Evolutionary conservation across 1,284 basidiomycete genomes (phyloP), one percentile per base, ranked within the genome.

Genomic region (Neonothopanus nambi): DNA sequence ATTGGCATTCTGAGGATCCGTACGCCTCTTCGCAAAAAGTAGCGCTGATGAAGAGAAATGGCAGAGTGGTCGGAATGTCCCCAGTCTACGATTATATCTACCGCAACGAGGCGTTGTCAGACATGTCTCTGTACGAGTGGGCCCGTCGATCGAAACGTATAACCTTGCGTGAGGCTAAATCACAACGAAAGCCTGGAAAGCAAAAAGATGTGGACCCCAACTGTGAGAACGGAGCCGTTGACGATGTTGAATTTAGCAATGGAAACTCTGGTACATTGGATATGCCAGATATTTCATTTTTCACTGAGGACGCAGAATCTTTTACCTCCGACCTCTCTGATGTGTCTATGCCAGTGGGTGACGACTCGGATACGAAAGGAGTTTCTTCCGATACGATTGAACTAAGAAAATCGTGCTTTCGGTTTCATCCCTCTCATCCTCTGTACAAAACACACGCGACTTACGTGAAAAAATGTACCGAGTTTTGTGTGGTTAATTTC

Each of bases 81-180:
- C 30, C 40, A n/a, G 52, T 33, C 2, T 33, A 33, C 30, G 30
- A 33, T 33, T 64, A 65, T 42, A 57, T 55, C 21, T 57, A 52
- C 48, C 18, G 60, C 26, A 60, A 60, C 15, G 18, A 20, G 24
- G 8, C 35, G 15, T 41, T 54, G 30, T 18, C 36, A 4, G 8
- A 33, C 8, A 3, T 33, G 3, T 33, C 30, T 3, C 38, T 59
- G 7, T 59, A 51, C 49, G 47, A 54, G 6, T 59, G 55, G 55
- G 40, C 48, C 24, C 4, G 47, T 6, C 17, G 24, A 3, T 33
- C 33, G 7, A 11, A 26, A 2, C 43, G 43, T 18, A 13, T 30
- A 5, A 6, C 26, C 2, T 5, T 13, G 26, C 15, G 3, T 5
- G 36, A 35, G n/a, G 12, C n/a, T 7, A 37, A 39, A 11, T n/a